Conservation (phyloP, 768 basidiomycete species). For the Suillus bovinus region DNA sequence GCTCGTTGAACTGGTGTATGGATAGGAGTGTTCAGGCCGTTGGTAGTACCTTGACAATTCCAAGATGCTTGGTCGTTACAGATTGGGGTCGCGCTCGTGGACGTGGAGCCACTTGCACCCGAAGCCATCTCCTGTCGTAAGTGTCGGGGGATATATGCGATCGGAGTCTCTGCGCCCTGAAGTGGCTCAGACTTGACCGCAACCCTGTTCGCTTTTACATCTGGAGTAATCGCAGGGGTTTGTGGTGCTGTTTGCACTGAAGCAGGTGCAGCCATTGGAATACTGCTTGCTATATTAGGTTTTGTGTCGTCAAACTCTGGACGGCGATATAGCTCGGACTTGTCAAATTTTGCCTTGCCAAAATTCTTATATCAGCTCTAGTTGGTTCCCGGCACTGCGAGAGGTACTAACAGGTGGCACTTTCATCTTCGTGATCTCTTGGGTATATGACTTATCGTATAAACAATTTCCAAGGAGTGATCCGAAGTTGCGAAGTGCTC, state of each 20-base stretch:
- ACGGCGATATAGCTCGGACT: conserved; percentile 63
- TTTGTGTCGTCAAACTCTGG: conserved; percentile 64
- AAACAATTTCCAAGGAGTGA: conserved; percentile 95
- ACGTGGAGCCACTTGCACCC: conserved; percentile 9
- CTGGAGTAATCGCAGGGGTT: not conserved
- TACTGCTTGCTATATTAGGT: conserved; percentile 19
- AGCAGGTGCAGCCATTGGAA: conserved; percentile 2
- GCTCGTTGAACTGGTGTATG: conserved; percentile 30
- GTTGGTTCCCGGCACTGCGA: not conserved
- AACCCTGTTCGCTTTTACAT: not conserved
- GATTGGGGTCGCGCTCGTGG: conserved; percentile 10
- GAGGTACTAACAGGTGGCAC: conserved; percentile 66
- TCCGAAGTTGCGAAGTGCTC: conserved; percentile 89
- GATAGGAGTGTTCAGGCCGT: conserved; percentile 34
- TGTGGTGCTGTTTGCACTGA: conserved; percentile 1
- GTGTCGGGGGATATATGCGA: conserved; percentile 42
- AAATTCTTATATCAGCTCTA: conserved; percentile 11
- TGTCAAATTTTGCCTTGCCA: conserved; percentile 65
- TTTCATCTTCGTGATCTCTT: conserved; percentile 86
- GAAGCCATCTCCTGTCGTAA: conserved; percentile 32
- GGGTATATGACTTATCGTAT: conserved; percentile 91
- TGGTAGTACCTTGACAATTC: not conserved
- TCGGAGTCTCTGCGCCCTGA: conserved; percentile 17
- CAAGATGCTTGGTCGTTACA: not conserved
- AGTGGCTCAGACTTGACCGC: conserved; percentile 22